phyloP scores from a whole-genome alignment of 2,329 filamentous ascomycete species.

The Claviceps capensis region DNA sequence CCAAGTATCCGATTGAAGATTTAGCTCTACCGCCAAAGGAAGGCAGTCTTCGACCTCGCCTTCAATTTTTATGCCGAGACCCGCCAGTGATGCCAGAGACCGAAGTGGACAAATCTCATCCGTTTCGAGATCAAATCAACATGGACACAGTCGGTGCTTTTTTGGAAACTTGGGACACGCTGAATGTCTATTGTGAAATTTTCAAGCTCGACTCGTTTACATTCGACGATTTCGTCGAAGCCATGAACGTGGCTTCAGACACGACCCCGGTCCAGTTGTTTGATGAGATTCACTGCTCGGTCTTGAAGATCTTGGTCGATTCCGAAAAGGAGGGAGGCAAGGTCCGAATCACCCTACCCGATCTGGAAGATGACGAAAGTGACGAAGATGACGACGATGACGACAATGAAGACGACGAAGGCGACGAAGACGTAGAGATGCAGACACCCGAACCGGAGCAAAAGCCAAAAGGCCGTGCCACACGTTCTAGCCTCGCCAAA shows the following conservation, averaged over 20 bases:
- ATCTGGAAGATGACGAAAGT: conserved; percentile 57
- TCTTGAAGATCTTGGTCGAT: conserved; percentile 75
- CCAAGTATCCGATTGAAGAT: conserved; percentile 95
- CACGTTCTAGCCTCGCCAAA: conserved; percentile 74
- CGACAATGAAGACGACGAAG: conserved; percentile 32
- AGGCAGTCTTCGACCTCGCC: conserved; percentile 51
- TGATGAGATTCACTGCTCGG: conserved; percentile 80
- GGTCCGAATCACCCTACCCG: conserved; percentile 64
- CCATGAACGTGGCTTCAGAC: conserved; percentile 63
- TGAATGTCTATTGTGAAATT: conserved; percentile 96
- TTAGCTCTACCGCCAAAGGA: conserved; percentile 62
- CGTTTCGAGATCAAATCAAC: conserved; percentile 38
- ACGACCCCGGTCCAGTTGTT: conserved; percentile 71
- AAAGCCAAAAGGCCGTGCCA: conserved; percentile 55
- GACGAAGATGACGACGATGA: conserved; percentile 51
- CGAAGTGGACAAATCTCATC: conserved; percentile 6
- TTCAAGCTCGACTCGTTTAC: conserved; percentile 94
- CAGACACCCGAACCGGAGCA: conserved; percentile 59
- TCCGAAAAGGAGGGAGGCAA: conserved; percentile 63
- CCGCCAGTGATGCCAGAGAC: conserved; percentile 37
- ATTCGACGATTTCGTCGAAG: conserved; percentile 88
- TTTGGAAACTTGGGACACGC: conserved; percentile 86
- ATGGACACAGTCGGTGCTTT: conserved; percentile 79
- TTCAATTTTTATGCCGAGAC: conserved; percentile 65
- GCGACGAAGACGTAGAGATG: conserved; percentile 38